A percentile compares a stretch with the other conserved stretches of the same genome.
Evolutionary conservation across 805 yeast species (phyloP).

Genomic region (Suhomyces kilbournensis): DNA sequence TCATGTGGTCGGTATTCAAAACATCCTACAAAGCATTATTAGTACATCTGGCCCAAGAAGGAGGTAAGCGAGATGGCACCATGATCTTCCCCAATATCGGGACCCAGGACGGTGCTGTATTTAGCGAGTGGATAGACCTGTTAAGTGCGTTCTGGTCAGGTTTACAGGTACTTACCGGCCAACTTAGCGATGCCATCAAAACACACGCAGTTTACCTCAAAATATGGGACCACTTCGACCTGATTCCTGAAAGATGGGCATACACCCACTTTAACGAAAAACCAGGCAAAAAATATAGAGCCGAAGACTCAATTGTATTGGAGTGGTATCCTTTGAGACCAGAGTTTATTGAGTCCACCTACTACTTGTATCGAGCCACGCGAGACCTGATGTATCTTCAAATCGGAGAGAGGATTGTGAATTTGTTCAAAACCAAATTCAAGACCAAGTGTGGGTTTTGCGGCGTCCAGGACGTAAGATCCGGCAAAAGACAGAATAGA

Average conservation of each 20-base stretch:
- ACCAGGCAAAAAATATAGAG: neutral
- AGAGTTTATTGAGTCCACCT: conserved; percentile 86
- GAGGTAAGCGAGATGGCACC: conserved; percentile 18
- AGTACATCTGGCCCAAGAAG: conserved; percentile 37
- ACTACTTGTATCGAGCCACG: conserved; percentile 79
- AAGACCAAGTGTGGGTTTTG: conserved; percentile 74
- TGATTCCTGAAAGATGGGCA: conserved; percentile 88
- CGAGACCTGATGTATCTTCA: conserved; percentile 78
- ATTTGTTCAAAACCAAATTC: conserved; percentile 51
- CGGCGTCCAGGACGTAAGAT: conserved; percentile 66
- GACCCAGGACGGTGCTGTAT: conserved; percentile 46
- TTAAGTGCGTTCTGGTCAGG: conserved; percentile 90
- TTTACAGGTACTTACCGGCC: conserved; percentile 74
- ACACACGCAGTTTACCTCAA: conserved; percentile 65
- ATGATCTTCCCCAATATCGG: conserved; percentile 59
- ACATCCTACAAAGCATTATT: conserved; percentile 56
- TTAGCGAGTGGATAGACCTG: conserved; percentile 77
- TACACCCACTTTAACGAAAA: conserved; percentile 11
- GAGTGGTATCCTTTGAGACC: conserved; percentile 96
- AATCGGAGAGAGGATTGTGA: conserved; percentile 65
- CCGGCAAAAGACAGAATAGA: conserved; percentile 64
- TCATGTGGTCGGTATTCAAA: conserved; percentile 54
- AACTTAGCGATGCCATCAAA: conserved; percentile 58
- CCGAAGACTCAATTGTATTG: conserved; percentile 44
- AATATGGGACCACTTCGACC: conserved; percentile 76